Evolutionary conservation across 1,139 yeast genomes (phyloP).

Genomic region (Sugiyamaella japonica): DNA sequence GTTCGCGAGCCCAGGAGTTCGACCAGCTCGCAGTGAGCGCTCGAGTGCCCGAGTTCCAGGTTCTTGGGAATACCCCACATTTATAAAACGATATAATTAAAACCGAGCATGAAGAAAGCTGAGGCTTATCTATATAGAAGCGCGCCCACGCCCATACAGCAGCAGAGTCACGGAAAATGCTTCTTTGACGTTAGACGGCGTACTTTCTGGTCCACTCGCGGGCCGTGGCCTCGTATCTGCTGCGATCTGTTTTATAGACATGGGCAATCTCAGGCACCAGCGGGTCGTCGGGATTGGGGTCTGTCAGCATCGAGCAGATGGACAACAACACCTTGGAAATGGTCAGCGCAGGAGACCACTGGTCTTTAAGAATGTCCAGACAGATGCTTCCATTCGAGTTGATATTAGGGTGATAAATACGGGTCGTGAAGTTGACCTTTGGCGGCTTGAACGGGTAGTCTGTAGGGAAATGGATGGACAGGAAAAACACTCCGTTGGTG

Average conservation of each 20-base stretch:
- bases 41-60: too few relatives aligned
- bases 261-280: conserved; percentile 98
- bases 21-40: too few relatives aligned
- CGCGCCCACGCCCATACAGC: too few relatives aligned
- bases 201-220: conserved; percentile 98
- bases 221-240: conserved; percentile 95
- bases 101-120: too few relatives aligned
- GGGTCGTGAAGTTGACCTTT: conserved; percentile 85
- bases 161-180: too few relatives aligned
- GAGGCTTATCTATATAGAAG: too few relatives aligned
- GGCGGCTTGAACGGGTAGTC: conserved; percentile 96
- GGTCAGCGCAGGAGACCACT: conserved; percentile 90
- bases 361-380: conserved; percentile 80
- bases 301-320: conserved; percentile 87
- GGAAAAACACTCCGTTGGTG: conserved; percentile 90
- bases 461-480: conserved; percentile 90
- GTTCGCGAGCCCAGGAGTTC: too few relatives aligned
- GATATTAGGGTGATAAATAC: conserved; percentile 89
- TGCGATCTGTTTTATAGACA: conserved; percentile 89
- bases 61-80: too few relatives aligned
- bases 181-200: conserved; percentile 65
- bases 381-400: conserved; percentile 87
- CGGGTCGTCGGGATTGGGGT: conserved; percentile 99
- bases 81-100: too few relatives aligned
- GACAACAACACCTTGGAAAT: conserved; percentile 86